Base-by-base conservation (phyloP, 345 rosid genomes). In the Populus tremula region DNA sequence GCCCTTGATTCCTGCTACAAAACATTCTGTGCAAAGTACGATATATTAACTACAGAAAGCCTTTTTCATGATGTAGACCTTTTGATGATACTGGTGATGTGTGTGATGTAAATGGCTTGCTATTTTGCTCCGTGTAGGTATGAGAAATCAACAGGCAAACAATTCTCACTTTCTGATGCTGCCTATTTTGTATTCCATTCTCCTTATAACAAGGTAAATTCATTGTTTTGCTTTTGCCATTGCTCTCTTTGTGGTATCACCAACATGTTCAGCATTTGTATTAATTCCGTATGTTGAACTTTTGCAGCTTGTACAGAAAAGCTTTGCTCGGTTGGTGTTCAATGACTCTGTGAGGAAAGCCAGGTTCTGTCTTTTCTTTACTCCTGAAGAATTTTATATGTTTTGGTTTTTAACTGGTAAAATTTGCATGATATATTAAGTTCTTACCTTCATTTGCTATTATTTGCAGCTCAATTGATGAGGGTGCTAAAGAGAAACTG, bases 291-390 rank as follows among this genome's bases (percentile, higher is more conserved):
- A 70, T 45, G 69, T 81, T 71, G 62, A 53, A 78, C 76, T 78
- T 3, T 66, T 83, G 88, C 93, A 96, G 99, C 99, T 96, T 86
- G 99, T 96, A 66, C 99, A 96, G 85, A 96, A 96, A 87, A 94
- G 99, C 82, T 96, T 96, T 87, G 91, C 98, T 73, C 94, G 99
- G 74, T 86, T 96, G 83, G 50, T 91, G 79, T 96, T 85, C 85
- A 87, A 91, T 77, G 99, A 96, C 88, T 91, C 87, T 82, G 43
- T 84, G 79, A 92, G 94, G 79, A 90, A 90, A 83, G 94, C 97
- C 78, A 91, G 99, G 99, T 90, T 67, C 64, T 14, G 38, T 83
- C 73, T 69, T 79, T 72, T 74, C 80, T 77, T 61, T 25, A 14
- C 8, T 4, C 12, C 43, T 67, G 17, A 11, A 18, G n/a, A 43